Conservation (phyloP, 495 filamentous ascomycete genomes). For the Entonaema liquescens region DNA sequence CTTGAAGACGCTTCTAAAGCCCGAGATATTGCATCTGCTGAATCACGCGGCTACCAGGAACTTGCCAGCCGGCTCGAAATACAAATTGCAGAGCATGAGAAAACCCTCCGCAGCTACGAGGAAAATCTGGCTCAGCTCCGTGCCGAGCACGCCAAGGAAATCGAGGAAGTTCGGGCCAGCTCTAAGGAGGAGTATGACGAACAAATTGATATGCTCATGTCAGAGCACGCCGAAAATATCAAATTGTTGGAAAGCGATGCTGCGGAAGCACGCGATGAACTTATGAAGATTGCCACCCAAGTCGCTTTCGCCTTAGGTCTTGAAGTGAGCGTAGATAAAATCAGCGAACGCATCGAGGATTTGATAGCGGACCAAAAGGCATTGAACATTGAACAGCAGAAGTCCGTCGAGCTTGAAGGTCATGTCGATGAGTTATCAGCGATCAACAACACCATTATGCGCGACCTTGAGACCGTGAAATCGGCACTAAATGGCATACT, state of each 20-base stretch:
- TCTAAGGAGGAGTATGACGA: conserved; percentile 54
- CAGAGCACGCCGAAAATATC: conserved; percentile 68
- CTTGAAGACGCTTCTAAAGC: conserved; percentile 60
- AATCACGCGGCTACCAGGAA: conserved; percentile 60
- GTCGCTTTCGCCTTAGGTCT: conserved; percentile 62
- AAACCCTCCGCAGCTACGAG: conserved; percentile 59
- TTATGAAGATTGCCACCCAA: conserved; percentile 68
- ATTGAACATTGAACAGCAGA: conserved; percentile 64
- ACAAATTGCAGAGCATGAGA: conserved; percentile 63
- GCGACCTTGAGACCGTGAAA: conserved; percentile 62
- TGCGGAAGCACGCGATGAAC: conserved; percentile 71
- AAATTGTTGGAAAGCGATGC: conserved; percentile 73
- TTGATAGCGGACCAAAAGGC: conserved; percentile 59
- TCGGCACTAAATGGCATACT: conserved; percentile 56
- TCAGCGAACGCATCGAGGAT: conserved; percentile 62
- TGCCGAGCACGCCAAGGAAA: conserved; percentile 54
- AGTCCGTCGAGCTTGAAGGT: conserved; percentile 58
- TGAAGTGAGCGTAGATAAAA: conserved; percentile 63
- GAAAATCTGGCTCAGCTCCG: conserved; percentile 56
- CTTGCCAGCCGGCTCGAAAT: conserved; percentile 65
- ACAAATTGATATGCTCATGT: conserved; percentile 54
- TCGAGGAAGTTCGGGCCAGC: conserved; percentile 58
- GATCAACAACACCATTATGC: conserved; percentile 65
- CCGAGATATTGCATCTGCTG: conserved; percentile 54
- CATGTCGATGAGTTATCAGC: conserved; percentile 58